Base-by-base conservation (phyloP, 192 early-diverging fungal species). In the Backusella sp. region DNA sequence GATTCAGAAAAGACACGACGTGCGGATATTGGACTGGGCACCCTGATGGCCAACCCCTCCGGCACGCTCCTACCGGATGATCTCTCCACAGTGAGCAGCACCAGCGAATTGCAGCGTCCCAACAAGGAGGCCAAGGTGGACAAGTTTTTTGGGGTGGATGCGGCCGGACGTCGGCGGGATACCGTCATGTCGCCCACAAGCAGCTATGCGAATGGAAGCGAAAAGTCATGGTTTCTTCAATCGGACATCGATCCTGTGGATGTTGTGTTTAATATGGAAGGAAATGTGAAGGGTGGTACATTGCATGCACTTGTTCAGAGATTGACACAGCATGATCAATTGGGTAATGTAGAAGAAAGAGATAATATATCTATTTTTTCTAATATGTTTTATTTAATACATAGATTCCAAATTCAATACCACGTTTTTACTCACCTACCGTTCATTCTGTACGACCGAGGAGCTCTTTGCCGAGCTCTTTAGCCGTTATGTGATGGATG, bases 361-460 rank as follows among this genome's bases (percentile, higher is more conserved):
- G 36, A 62, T 62, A n/a, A 6, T 36, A 62, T 59, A 32, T 3
- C 32, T 32, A 3, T 32, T 32, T 1, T 42, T 23, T 66, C 44
- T 5, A 70, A 46, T 53, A 36, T 49, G n/a, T n/a, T n/a, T n/a
- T n/a, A n/a, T 23, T 53, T 41, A 56, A 28, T 30, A 8, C 67
- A 65, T 88, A 83, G 96, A 98, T 68, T 80, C 91, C 56, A 91
- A 91, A 77, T 97, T 94, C 85, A 89, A 89, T 52, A 89, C 88
- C 23, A 93, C 95, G 0, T 96, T 98, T 85, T 82, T 98, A 74
- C 82, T 99, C 28, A 95, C 97, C 3, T 98, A 96, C 81, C 92
- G 94, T 52, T 94, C 95, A 12, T 97, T 98, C 72, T 92, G 92
- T 3, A 92, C 88, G 5, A 92, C 94, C 15, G 84, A 85, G 26